Conservation (phyloP, 1,284 basidiomycete species). For the Heterobasidion irregulare region DNA sequence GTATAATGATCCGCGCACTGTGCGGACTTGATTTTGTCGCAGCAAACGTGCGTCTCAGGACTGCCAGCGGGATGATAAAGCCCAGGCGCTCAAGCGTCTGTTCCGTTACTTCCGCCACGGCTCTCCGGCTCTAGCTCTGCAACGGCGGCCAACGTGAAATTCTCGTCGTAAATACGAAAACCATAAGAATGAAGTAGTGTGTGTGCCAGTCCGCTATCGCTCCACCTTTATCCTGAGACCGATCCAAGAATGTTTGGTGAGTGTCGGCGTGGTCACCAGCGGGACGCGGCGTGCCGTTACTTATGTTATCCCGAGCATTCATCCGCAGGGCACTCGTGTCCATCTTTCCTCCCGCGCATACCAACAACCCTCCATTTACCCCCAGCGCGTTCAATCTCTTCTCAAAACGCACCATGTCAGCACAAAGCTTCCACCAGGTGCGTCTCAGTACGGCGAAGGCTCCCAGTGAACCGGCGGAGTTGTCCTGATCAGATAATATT, state of each 20-base stretch:
- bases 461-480: neutral
- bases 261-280: neutral
- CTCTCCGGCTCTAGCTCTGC: too few relatives aligned
- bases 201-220: too few relatives aligned
- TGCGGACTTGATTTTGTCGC: too few relatives aligned
- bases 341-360: neutral
- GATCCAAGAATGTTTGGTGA: neutral
- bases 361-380: neutral
- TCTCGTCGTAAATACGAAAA: too few relatives aligned
- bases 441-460: neutral
- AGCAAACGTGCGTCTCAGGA: too few relatives aligned
- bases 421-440: constrained; percentile 25
- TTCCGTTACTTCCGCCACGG: too few relatives aligned
- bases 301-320: constrained; percentile 8
- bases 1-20: too few relatives aligned
- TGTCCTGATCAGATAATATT: neutral
- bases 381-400: neutral
- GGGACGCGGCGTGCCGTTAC: constrained; percentile 7
- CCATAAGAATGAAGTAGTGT: too few relatives aligned
- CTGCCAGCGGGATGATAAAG: too few relatives aligned
- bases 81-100: too few relatives aligned
- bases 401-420: constrained; percentile 6
- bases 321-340: neutral
- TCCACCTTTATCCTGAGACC: too few relatives aligned
- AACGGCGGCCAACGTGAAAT: too few relatives aligned